Base-by-base conservation (phyloP, 2,329 filamentous ascomycete genomes). In the Colletotrichum kahawae region DNA sequence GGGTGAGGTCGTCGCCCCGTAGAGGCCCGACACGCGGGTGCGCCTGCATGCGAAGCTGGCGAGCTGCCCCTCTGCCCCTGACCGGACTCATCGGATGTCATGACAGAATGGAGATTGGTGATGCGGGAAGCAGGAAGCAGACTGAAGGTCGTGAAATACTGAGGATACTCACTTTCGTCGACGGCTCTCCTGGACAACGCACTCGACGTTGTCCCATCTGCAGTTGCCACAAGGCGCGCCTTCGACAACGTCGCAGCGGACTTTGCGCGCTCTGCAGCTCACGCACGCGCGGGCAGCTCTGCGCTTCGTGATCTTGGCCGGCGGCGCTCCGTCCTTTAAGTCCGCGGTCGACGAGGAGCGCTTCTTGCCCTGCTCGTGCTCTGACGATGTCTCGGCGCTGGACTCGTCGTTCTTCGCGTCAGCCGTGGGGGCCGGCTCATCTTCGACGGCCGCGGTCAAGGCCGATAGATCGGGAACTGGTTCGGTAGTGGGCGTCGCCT, bases 241-340 rank as follows among this genome's bases (percentile, higher is more conserved):
- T 84, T 98, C 95, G 74, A 97, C 95, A 71, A 98, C 95, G 86
- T 98, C 96, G 87, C 96, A 98, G 72, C 96, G 92, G 56, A 98
- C 96, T 84, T 98, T 98, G 82, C 96, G 92, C 72, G 94, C 93
- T 80, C 96, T 91, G 85, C 96, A 98, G 79, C 94, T 95, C 77
- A 95, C 95, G 83, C 96, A 98, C 21, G 96, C 96, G 79, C 96
- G 94, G 12, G 95, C 95, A n/a, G 96, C 95, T 81, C 96, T 91
- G 81, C 95, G 91, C 86, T 98, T 98, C 68, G 86, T 90, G 77
- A 88, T 81, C 81, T 92, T 92, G 75, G 85, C 82, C 13, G 84
- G 80, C 14, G 80, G 76, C 14, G 74, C 74, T 31, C 51, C 74
- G 10, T 75, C 77, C 34, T 76, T 76, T 8, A 73, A 59, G 31